Evolutionary conservation across 2,329 filamentous ascomycete species (phyloP).

Genomic region (Neofusicoccum kwambonambiense): DNA sequence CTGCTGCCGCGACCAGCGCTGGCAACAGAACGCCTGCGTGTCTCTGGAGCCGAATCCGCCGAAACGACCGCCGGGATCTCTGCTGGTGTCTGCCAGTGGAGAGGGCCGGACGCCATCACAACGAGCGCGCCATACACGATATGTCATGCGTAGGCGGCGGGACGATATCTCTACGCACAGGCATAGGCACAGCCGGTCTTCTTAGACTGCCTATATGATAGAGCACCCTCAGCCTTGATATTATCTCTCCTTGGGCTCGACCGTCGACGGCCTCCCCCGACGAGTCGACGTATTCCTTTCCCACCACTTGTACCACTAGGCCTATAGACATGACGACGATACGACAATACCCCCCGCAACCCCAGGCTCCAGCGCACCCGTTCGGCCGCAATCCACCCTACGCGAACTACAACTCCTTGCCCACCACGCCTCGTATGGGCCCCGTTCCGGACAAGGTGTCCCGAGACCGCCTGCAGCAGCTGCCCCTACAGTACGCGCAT

Average conservation of each 20-base stretch:
- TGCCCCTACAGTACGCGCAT: conserved; percentile 39
- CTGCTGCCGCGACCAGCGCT: neutral
- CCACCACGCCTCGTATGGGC: conserved; percentile 22
- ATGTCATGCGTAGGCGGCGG: conserved; percentile 39
- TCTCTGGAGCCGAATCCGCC: neutral
- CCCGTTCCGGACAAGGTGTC: conserved; percentile 3
- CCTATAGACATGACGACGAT: conserved; percentile 38
- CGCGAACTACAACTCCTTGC: conserved; percentile 26
- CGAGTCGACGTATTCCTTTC: neutral
- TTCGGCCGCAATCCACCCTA: conserved; percentile 25
- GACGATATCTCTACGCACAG: conserved; percentile 42
- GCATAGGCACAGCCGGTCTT: conserved; percentile 43
- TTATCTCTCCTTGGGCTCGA: conserved; percentile 3
- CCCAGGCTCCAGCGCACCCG: conserved; percentile 27
- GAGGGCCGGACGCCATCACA: conserved; percentile 9
- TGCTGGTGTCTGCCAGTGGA: conserved; percentile 17
- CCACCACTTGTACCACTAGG: conserved; percentile 10
- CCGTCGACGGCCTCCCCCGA: neutral
- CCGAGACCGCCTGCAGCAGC: conserved; percentile 23
- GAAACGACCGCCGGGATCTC: conserved; percentile 10
- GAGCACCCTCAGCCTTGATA: conserved; percentile 19
- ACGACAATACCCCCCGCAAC: conserved; percentile 36
- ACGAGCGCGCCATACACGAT: conserved; percentile 26
- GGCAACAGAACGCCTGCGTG: neutral
- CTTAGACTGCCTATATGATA: conserved; percentile 32